Evolutionary conservation across 768 basidiomycete genomes (phyloP).

Genomic region (Astraeus odoratus): DNA sequence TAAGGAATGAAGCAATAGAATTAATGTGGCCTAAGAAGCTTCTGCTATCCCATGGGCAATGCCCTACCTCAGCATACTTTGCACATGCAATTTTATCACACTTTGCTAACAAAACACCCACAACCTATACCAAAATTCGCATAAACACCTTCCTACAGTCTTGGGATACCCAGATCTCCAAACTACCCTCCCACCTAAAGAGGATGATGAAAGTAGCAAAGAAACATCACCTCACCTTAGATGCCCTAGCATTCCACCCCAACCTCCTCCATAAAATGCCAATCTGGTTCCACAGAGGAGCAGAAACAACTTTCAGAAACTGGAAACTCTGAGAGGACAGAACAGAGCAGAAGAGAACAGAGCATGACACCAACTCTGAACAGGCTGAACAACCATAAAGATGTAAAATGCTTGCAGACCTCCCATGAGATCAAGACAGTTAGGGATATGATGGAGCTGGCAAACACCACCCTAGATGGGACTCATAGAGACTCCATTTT

Average conservation of each 20-base stretch:
- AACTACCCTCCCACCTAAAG: background rate
- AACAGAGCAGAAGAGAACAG: too few relatives aligned
- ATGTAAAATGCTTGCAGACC: background rate
- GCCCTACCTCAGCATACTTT: background rate
- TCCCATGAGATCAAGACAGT: background rate
- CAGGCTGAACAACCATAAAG: background rate
- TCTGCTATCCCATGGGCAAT: background rate
- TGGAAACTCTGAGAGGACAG: too few relatives aligned
- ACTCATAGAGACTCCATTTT: background rate
- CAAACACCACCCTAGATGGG: background rate
- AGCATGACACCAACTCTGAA: background rate
- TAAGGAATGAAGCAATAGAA: constrained; percentile 1
- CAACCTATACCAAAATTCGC: background rate
- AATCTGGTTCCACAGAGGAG: constrained; percentile 3
- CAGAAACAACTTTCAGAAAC: too few relatives aligned
- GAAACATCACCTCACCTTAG: background rate
- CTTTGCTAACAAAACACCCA: background rate
- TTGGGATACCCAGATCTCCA: background rate
- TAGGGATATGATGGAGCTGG: background rate
- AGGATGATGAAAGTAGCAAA: background rate
- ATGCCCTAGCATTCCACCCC: background rate
- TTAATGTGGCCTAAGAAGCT: background rate
- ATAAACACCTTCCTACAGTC: background rate
- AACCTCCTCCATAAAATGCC: background rate
- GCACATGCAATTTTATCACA: background rate